Evolutionary conservation across 2,329 filamentous ascomycete species (phyloP), one percentile per base, ranked within the genome.

Genomic region (Fusarium mexicanum): DNA sequence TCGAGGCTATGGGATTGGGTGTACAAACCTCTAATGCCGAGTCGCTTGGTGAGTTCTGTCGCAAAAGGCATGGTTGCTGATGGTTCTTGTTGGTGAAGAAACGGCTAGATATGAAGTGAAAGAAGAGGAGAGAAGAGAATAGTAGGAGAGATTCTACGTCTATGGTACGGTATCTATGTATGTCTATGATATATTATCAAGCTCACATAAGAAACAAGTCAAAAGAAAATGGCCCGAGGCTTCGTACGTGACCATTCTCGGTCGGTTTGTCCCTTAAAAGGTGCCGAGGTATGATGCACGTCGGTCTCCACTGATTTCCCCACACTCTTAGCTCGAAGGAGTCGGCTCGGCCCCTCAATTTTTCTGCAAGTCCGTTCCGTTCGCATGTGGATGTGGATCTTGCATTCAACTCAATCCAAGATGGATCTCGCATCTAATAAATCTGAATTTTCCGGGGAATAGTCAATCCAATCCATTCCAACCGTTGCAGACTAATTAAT

Each of bases 41-140:
- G 86, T 53, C 84, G 85, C 79, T 87, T 86, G 65, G 88, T 90
- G 70, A 90, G 82, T 77, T 88, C 87, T 71, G 88, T 90, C 74
- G 88, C 80, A 81, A 90, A 86, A 78, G 89, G 87, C 88, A 90
- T 90, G 66, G 73, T 84, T 76, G 68, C 43, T 50, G 46, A 35
- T 35, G 33, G 33, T 16, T 29, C 6, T 20, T 35, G n/a, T 44
- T 54, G 26, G 20, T 55, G 29, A 24, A 26, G 51, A 58, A 38
- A 61, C 20, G 18, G 46, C 41, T 9, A 20, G n/a, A 35, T 40
- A 17, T 8, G 18, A 26, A 48, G 40, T 37, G 31, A 44, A 40
- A 29, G 48, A 31, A 37, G 5, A 33, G 4, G 22, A 35, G 8
- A 17, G 1, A 16, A 26, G 29, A 29, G 9, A 26, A 24, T 20